Percentiles rank a stretch among this genome's conserved stretches.
Evolutionary conservation across 73 alveolate genomes (phyloP).

Genomic region (Blepharisma stoltei): DNA sequence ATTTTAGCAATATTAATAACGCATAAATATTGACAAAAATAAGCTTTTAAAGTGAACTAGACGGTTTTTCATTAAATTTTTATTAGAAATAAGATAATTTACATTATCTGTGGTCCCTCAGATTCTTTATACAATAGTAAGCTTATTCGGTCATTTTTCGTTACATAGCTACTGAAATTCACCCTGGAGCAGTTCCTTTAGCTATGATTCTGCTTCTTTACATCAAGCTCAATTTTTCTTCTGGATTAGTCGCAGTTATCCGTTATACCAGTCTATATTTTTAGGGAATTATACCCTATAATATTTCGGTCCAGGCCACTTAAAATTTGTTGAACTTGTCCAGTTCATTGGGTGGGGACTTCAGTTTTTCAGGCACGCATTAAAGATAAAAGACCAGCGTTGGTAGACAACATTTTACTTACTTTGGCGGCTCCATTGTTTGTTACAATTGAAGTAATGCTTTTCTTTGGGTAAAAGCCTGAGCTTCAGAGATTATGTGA

Average conservation of each 20-base stretch:
- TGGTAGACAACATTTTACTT: conserved; percentile 9
- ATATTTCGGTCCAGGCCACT: neutral
- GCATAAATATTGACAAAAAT: too few relatives aligned
- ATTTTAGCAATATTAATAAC: too few relatives aligned
- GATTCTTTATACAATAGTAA: conserved; percentile 1
- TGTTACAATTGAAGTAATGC: conserved; percentile 34
- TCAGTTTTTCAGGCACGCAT: conserved; percentile 43
- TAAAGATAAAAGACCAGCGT: conserved; percentile 37
- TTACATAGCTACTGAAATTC: neutral
- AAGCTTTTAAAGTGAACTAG: too few relatives aligned
- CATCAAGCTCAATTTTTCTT: conserved; percentile 15
- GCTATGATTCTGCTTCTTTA: conserved; percentile 4
- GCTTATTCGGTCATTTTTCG: conserved; percentile 19
- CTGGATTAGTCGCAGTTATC: neutral
- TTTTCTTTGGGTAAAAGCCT: conserved; percentile 20
- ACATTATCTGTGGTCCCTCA: conserved; percentile 31
- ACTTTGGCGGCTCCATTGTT: conserved; percentile 44
- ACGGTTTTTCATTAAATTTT: too few relatives aligned
- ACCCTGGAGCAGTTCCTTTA: neutral
- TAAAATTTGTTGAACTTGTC: neutral
- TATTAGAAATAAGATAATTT: conserved; percentile 28
- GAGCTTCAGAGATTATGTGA: neutral
- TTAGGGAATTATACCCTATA: neutral
- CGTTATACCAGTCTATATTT: neutral
- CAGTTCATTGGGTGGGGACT: conserved; percentile 27